Conservation (phyloP, 2,329 filamentous ascomycete genomes). For the Emericellopsis atlantica region DNA sequence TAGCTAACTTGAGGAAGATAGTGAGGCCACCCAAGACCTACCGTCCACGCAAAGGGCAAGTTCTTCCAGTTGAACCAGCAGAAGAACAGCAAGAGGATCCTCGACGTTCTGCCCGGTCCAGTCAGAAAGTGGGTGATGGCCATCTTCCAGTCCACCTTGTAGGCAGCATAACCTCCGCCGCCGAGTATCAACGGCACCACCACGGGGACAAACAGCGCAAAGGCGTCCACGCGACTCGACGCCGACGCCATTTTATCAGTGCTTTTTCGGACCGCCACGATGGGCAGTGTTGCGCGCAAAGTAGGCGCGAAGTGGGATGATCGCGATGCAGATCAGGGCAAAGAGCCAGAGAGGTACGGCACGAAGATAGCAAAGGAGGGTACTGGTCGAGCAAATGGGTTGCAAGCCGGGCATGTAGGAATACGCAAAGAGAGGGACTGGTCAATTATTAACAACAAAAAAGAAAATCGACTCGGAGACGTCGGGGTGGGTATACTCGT, state of each 20-base stretch:
- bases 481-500: too few relatives aligned
- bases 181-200: conserved; percentile 27
- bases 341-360: conserved; percentile 27
- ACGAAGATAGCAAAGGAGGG: conserved; percentile 25
- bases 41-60: conserved; percentile 64
- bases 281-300: background rate
- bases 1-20: background rate
- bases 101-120: conserved; percentile 39
- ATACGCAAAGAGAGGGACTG: background rate
- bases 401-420: background rate
- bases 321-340: conserved; percentile 14
- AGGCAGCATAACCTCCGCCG: conserved; percentile 32
- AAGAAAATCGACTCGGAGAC: background rate
- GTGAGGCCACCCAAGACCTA: background rate
- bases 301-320: conserved; percentile 1
- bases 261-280: background rate
- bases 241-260: conserved; percentile 17
- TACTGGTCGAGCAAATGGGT: conserved; percentile 20
- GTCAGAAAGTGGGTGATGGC: conserved; percentile 32
- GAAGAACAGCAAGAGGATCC: conserved; percentile 40
- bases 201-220: conserved; percentile 21
- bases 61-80: conserved; percentile 59
- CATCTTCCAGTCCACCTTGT: conserved; percentile 27
- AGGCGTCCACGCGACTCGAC: conserved; percentile 16
- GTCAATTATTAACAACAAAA: background rate